Evolutionary conservation across 2,329 filamentous ascomycete species (phyloP).

Genomic region (Fusarium sp.): DNA sequence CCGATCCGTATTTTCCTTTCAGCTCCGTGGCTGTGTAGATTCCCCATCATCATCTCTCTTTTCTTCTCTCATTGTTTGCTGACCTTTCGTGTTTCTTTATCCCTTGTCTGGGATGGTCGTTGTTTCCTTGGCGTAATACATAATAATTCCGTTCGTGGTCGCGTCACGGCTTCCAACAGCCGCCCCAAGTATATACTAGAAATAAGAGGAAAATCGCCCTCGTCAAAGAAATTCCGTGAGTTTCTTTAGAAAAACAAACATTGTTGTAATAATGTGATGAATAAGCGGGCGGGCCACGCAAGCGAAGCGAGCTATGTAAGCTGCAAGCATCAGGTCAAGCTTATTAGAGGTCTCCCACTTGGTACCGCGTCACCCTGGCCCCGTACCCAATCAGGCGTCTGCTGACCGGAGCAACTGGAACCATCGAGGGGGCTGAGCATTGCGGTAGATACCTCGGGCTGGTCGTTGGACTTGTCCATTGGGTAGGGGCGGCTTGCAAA

Average conservation of each 20-base stretch:
- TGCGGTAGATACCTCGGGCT: slow-evolving; percentile 30
- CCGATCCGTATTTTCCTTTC: neutral
- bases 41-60: neutral
- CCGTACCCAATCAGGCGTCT: slow-evolving; percentile 41
- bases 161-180: slow-evolving; percentile 6
- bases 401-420: slow-evolving; percentile 30
- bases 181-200: slow-evolving; percentile 14
- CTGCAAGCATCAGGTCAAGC: slow-evolving; percentile 33
- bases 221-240: neutral
- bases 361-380: slow-evolving; percentile 22
- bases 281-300: slow-evolving; percentile 13
- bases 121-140: slow-evolving; percentile 5
- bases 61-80: neutral
- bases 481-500: slow-evolving; percentile 32
- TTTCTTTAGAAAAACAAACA: neutral
- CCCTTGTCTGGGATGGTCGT: neutral
- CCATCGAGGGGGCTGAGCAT: slow-evolving; percentile 30
- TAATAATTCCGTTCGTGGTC: slow-evolving; percentile 17
- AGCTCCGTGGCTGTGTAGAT: neutral
- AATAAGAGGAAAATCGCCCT: neutral
- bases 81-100: neutral
- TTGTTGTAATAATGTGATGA: neutral
- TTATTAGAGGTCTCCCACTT: slow-evolving; percentile 21
- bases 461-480: slow-evolving; percentile 7
- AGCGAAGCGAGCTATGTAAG: neutral